Percentiles rank a stretch among this genome's conserved stretches.
Conservation (phyloP, 2,329 filamentous ascomycete genomes). For the Juglanconis juglandina region DNA sequence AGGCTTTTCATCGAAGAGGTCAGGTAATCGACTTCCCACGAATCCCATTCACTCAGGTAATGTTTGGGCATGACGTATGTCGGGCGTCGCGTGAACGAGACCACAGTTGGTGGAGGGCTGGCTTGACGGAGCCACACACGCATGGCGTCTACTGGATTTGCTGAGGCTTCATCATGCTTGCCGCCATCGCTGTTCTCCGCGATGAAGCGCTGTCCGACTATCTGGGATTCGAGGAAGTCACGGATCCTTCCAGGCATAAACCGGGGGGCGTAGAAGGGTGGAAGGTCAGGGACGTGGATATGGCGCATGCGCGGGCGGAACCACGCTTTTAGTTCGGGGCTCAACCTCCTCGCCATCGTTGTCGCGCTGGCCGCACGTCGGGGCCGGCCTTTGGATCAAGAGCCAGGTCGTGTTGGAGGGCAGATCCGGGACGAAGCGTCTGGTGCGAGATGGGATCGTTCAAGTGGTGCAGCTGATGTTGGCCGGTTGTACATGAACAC, state of each 20-base stretch:
- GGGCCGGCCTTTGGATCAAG: too few relatives aligned
- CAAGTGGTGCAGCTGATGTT: too few relatives aligned
- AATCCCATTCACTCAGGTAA: not conserved
- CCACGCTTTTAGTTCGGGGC: conserved; percentile 4
- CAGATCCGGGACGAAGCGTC: too few relatives aligned
- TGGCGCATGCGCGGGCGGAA: conserved; percentile 13
- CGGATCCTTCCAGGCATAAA: not conserved
- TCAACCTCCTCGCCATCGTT: conserved; percentile 4
- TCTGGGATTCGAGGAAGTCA: conserved; percentile 6
- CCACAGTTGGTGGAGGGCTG: conserved; percentile 13
- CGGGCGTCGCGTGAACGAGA: conserved; percentile 15
- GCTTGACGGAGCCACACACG: conserved; percentile 5
- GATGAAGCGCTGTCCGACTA: not conserved
- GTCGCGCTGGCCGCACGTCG: not conserved
- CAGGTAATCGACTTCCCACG: conserved; percentile 11
- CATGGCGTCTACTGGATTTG: not conserved
- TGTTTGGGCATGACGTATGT: conserved; percentile 15
- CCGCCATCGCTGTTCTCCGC: not conserved
- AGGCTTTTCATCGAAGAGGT: not conserved
- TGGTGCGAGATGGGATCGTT: too few relatives aligned
- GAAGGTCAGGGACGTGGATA: conserved; percentile 16
- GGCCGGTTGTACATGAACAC: too few relatives aligned
- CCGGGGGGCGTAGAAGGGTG: conserved; percentile 10
- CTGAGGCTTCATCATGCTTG: not conserved
- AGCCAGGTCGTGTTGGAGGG: not conserved